phyloP scores from a whole-genome alignment of 169 alveolate genomes.

The Cyclospora cayetanensis region DNA sequence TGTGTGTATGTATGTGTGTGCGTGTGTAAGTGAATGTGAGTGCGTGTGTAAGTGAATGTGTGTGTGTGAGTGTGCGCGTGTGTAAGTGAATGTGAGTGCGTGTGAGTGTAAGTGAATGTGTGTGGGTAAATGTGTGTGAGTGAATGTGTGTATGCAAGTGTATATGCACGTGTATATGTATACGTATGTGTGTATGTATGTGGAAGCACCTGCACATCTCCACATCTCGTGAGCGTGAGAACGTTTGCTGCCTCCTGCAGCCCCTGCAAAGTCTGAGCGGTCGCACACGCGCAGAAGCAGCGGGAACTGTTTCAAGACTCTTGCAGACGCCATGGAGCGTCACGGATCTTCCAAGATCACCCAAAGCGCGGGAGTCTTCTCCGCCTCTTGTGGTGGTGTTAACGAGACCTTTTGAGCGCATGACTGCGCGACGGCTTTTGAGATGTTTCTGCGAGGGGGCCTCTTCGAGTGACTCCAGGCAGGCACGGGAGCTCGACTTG shows the following conservation, averaged over 20 bases:
- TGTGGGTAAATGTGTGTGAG: too few relatives aligned
- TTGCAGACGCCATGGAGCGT: background rate
- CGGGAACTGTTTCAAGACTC: background rate
- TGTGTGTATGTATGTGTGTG: background rate
- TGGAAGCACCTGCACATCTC: too few relatives aligned
- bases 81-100: background rate
- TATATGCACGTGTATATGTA: background rate
- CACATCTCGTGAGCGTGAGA: too few relatives aligned
- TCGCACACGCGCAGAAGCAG: background rate
- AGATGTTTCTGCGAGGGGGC: background rate
- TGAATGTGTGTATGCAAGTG: background rate
- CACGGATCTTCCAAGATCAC: background rate
- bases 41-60: background rate
- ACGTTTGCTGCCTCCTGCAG: constrained; percentile 23
- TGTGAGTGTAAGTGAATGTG: background rate
- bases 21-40: background rate
- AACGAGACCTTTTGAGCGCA: constrained; percentile 18
- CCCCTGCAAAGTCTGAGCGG: constrained; percentile 19
- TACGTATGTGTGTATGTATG: too few relatives aligned
- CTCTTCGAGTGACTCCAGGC: background rate
- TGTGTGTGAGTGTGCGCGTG: background rate
- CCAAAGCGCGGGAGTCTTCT: background rate
- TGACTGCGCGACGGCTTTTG: background rate
- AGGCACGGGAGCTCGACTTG: background rate
- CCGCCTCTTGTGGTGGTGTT: constrained; percentile 27